Evolutionary conservation across 2,329 filamentous ascomycete species (phyloP), one percentile per base, ranked within the genome.

Genomic region (Sarocladium strictum): DNA sequence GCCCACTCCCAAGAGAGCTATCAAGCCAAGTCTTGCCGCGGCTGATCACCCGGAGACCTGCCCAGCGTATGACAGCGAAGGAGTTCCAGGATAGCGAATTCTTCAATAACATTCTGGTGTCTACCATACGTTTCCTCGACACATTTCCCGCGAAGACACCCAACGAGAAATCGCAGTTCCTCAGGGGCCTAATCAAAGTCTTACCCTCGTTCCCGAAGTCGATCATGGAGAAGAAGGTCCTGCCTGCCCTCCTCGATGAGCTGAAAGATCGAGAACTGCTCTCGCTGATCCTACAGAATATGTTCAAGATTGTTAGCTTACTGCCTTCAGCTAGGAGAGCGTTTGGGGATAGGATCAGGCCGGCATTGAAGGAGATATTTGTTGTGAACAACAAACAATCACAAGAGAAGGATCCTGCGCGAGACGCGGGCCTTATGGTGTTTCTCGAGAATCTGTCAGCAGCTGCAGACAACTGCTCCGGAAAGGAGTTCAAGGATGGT

Each of bases 61-160:
- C 91, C 2, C 89, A 96, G 66, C 83, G 94, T 43, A 81, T 97
- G 74, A 91, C 85, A 24, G 91, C 93, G 3, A 84, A 83, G 54
- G 93, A 96, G 63, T 97, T 99, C 62, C 94, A 99, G 66, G 84
- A 97, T 68, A 95, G 91, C 64, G 86, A 90, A 60, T 99, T 95
- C 67, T 99, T 99, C 67, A 91, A 99, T 71, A 99, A 97, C 64
- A 89, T 97, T 45, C 77, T 99, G 3, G 90, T 99, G 21, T 96
- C 92, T 0, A 97, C 94, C 0, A 96, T 99, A 58, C 89, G 94
- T 12, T 99, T 99, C 65, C 76, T 99, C 24, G 94, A 99, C 63
- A 82, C 86, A 0, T 83, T 99, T 56, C 93, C 94, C 0, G 89
- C 90, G 32, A 99, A 99, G 73, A 96, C 91, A 1, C 80, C 89